Evolutionary conservation across 163 green algal genomes (phyloP).

Genomic region (Scenedesmus sp.): DNA sequence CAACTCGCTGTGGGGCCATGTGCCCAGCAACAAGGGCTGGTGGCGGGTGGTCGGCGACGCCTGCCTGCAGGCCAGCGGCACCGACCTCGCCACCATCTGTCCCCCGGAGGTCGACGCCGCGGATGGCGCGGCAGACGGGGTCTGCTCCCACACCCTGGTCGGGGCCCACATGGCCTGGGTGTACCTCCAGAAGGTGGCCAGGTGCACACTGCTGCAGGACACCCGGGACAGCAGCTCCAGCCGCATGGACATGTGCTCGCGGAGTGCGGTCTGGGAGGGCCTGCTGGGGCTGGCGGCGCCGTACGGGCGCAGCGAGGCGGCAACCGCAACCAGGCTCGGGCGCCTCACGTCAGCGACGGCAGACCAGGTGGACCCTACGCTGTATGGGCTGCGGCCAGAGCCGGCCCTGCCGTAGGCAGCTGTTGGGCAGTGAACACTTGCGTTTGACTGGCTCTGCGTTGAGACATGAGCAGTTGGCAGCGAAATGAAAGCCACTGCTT

Average conservation of each 20-base stretch:
- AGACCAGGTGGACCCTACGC: neutral
- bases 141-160: neutral
- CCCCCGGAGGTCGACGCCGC: slow-evolving; percentile 27
- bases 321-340: neutral
- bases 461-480: too few relatives aligned
- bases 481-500: too few relatives aligned
- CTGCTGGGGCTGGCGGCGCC: neutral
- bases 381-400: neutral
- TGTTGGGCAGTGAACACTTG: neutral
- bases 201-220: slow-evolving; percentile 4
- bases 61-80: neutral
- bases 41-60: slow-evolving; percentile 2
- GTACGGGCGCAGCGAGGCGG: neutral
- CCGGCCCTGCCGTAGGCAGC: neutral
- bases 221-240: too few relatives aligned
- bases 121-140: slow-evolving; percentile 31
- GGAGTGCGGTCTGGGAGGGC: slow-evolving; percentile 10
- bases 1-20: slow-evolving; percentile 2
- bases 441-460: too few relatives aligned
- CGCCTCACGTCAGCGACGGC: neutral
- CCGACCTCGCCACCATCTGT: neutral
- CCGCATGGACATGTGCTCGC: neutral
- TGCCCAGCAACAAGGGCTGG: neutral
- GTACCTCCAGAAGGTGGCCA: slow-evolving; percentile 15
- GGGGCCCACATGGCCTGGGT: slow-evolving; percentile 8